These are phyloP conservation scores for Neopestalotiopsis clavispora DNA, from an alignment of 2,329 filamentous ascomycete species.

Conservation along the genomic window DNA sequence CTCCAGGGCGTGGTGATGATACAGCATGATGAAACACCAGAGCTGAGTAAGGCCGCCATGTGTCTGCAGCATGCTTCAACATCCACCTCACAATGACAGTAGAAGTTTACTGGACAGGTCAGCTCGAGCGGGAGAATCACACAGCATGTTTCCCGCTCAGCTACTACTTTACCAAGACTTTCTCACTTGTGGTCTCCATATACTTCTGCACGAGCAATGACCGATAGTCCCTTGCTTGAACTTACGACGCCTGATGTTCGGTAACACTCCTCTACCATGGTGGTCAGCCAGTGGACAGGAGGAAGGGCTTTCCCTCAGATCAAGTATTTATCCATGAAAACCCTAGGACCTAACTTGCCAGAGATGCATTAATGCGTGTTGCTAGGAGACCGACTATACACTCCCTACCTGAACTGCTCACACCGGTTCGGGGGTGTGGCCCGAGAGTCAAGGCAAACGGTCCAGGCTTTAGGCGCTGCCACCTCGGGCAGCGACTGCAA, in stretches of 20 bases:
- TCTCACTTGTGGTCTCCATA: neutral
- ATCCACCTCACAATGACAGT: neutral
- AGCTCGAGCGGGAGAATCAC: neutral
- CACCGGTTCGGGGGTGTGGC: constrained; percentile 4
- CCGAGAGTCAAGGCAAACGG: neutral
- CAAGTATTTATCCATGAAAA: neutral
- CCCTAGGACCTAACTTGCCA: neutral
- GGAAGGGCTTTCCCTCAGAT: neutral
- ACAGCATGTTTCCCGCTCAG: neutral
- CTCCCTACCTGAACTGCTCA: neutral
- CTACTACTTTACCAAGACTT: neutral
- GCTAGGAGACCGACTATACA: constrained; percentile 1
- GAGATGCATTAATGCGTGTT: neutral
- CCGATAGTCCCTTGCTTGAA: neutral
- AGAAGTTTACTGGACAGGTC: neutral
- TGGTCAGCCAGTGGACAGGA: neutral
- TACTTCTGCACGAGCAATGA: neutral
- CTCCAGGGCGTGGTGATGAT: neutral
- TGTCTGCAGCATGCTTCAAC: neutral
- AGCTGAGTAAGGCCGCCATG: neutral
- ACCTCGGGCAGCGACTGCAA: neutral
- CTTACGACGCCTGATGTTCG: neutral
- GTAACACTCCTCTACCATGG: neutral
- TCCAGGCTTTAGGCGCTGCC: neutral
- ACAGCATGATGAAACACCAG: too few species aligned